These are phyloP conservation scores for Mycena haematopus DNA, from an alignment of 768 basidiomycete species.

Conservation along the genomic window DNA sequence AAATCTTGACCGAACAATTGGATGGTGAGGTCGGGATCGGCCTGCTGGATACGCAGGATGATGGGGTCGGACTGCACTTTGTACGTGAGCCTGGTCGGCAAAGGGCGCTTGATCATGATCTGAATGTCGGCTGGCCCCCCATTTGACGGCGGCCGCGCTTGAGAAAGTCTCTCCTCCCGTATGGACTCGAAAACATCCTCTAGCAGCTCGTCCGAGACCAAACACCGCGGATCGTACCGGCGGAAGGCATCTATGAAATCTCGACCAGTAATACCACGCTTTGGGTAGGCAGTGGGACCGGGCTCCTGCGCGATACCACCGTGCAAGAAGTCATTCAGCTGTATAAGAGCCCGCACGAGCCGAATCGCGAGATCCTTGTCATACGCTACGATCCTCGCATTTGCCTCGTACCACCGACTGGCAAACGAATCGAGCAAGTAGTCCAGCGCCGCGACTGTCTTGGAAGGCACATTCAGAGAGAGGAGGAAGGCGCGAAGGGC, in stretches of 20 bases:
- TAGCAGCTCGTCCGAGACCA: slow-evolving; percentile 79
- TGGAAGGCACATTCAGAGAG: slow-evolving; percentile 66
- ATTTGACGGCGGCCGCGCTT: slow-evolving; percentile 61
- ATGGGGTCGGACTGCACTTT: slow-evolving; percentile 89
- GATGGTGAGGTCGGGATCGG: slow-evolving; percentile 84
- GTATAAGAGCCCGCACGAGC: slow-evolving; percentile 81
- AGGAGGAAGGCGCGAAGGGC: slow-evolving; percentile 90
- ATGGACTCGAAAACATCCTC: slow-evolving; percentile 83
- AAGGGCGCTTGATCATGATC: slow-evolving; percentile 73
- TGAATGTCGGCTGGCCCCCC: slow-evolving; percentile 53
- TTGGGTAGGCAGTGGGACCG: slow-evolving; percentile 58
- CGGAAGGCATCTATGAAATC: slow-evolving; percentile 89
- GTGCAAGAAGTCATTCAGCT: slow-evolving; percentile 89
- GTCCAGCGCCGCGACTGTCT: slow-evolving; percentile 56
- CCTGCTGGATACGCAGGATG: slow-evolving; percentile 82
- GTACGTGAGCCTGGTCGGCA: slow-evolving; percentile 84
- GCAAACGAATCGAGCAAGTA: slow-evolving; percentile 86
- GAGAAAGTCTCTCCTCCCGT: slow-evolving; percentile 70
- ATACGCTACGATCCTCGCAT: slow-evolving; percentile 76
- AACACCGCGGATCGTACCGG: slow-evolving; percentile 70
- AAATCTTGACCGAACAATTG: slow-evolving; percentile 89
- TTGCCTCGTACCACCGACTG: slow-evolving; percentile 89
- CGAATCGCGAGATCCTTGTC: slow-evolving; percentile 82
- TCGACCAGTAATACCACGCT: slow-evolving; percentile 67
- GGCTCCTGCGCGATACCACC: slow-evolving; percentile 69